These are phyloP conservation scores for Saturnispora silvae DNA, from an alignment of 805 yeast species.

Conservation along the genomic window DNA sequence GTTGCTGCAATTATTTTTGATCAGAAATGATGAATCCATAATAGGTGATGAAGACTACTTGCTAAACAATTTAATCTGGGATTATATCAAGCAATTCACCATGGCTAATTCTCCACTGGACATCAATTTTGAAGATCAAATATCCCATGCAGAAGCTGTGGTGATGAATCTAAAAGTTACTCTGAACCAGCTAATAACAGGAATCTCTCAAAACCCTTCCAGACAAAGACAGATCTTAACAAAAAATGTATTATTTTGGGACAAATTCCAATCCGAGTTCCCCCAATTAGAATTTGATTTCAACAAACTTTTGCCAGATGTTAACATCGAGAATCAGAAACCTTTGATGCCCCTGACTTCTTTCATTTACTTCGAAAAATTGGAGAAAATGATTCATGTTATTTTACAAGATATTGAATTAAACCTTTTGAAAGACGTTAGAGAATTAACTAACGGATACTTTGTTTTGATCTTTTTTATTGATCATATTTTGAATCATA, in stretches of 20 bases:
- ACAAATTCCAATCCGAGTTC: constrained; percentile 66
- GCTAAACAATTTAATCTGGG: constrained; percentile 28
- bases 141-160: constrained; percentile 19
- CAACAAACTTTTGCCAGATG: constrained; percentile 12
- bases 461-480: constrained; percentile 7
- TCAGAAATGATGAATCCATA: constrained; percentile 52
- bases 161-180: constrained; percentile 39
- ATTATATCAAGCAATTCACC: constrained; percentile 17
- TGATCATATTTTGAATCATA: constrained; percentile 17
- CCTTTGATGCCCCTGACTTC: constrained; percentile 59
- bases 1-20: constrained; percentile 46
- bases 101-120: constrained; percentile 16
- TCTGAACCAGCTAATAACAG: constrained; percentile 33
- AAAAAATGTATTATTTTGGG: constrained; percentile 52
- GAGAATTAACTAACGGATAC: constrained; percentile 37
- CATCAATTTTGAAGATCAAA: background rate
- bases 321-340: constrained; percentile 26
- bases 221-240: constrained; percentile 71
- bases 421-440: constrained; percentile 51
- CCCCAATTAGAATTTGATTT: constrained; percentile 45
- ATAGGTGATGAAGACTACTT: constrained; percentile 35
- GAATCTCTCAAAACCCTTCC: constrained; percentile 56
- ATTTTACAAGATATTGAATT: constrained; percentile 65
- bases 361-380: constrained; percentile 57
- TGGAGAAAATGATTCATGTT: constrained; percentile 63